Conservation (phyloP, 2,329 filamentous ascomycete species). For the Aschersonia sp. region DNA sequence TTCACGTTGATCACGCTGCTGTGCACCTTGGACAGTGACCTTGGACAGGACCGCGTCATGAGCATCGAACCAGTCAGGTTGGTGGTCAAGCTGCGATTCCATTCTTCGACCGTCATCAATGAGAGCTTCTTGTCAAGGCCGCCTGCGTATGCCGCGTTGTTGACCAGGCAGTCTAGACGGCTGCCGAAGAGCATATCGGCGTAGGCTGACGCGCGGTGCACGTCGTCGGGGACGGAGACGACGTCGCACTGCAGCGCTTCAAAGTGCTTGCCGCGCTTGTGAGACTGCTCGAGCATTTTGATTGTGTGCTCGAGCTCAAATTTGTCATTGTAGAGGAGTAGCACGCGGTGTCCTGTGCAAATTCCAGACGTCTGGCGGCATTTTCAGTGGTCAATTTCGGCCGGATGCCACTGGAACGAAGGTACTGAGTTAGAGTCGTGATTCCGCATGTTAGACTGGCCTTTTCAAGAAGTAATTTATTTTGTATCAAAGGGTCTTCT, state of each 20-base stretch:
- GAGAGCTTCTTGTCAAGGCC: slow-evolving; percentile 16
- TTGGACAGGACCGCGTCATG: slow-evolving; percentile 14
- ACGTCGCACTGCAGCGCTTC: slow-evolving; percentile 15
- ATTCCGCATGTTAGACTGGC: neutral
- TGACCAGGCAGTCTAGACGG: slow-evolving; percentile 24
- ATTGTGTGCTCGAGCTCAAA: slow-evolving; percentile 21
- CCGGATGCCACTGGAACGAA: slow-evolving; percentile 10
- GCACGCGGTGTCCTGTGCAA: slow-evolving; percentile 21
- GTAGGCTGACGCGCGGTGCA: slow-evolving; percentile 12
- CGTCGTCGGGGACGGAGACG: slow-evolving; percentile 13
- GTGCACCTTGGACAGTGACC: slow-evolving; percentile 9
- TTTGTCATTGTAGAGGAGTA: slow-evolving; percentile 22
- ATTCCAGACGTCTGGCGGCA: slow-evolving; percentile 16
- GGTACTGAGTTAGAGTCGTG: slow-evolving; percentile 1
- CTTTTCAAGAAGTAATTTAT: neutral
- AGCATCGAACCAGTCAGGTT: slow-evolving; percentile 22
- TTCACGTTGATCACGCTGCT: slow-evolving; percentile 30
- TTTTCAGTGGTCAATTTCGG: slow-evolving; percentile 9
- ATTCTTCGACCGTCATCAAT: slow-evolving; percentile 20
- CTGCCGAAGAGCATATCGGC: slow-evolving; percentile 18
- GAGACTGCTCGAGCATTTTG: slow-evolving; percentile 7
- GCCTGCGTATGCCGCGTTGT: slow-evolving; percentile 24
- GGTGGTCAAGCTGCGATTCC: slow-evolving; percentile 19
- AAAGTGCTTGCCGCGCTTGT: slow-evolving; percentile 7
- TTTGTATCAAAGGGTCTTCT: neutral